phyloP scores from a whole-genome alignment of 176 grass and related monocot species.

The Chrysopogon serrulatus region DNA sequence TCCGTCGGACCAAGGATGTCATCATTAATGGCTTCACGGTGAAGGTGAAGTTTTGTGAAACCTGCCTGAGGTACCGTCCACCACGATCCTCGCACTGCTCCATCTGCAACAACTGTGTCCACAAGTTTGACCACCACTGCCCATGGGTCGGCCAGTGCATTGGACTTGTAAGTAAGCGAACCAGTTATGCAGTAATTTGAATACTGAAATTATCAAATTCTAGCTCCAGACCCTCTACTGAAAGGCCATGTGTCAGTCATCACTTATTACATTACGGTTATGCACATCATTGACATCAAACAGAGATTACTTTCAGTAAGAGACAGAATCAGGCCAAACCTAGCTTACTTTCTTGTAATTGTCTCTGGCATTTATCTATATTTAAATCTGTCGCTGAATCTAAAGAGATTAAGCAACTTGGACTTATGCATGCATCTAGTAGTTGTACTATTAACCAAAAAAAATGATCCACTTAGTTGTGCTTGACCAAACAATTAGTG shows the following conservation, averaged over 20 bases:
- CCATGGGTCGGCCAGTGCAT: slow-evolving; percentile 83
- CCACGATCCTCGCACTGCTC: slow-evolving; percentile 63
- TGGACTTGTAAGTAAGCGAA: slow-evolving; percentile 41
- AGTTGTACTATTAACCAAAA: neutral
- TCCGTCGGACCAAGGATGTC: slow-evolving; percentile 38
- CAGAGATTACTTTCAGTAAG: neutral
- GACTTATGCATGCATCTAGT: neutral
- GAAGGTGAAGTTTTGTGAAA: slow-evolving; percentile 72
- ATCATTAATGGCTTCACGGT: slow-evolving; percentile 37
- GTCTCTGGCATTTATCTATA: neutral
- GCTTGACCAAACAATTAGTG: neutral
- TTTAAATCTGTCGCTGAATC: neutral
- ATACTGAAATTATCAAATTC: neutral
- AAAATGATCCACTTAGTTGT: neutral
- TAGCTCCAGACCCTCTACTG: neutral
- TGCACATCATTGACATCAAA: neutral
- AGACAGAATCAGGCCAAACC: neutral
- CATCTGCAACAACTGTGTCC: slow-evolving; percentile 67
- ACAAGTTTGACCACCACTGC: slow-evolving; percentile 80
- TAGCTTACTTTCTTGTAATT: neutral
- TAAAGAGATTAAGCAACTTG: neutral
- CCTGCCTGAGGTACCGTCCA: slow-evolving; percentile 54
- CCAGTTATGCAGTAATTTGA: neutral
- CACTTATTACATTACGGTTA: neutral
- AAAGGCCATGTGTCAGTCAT: neutral